phyloP scores from a whole-genome alignment of 148 eudicot species.

The Rhododendron simsii region DNA sequence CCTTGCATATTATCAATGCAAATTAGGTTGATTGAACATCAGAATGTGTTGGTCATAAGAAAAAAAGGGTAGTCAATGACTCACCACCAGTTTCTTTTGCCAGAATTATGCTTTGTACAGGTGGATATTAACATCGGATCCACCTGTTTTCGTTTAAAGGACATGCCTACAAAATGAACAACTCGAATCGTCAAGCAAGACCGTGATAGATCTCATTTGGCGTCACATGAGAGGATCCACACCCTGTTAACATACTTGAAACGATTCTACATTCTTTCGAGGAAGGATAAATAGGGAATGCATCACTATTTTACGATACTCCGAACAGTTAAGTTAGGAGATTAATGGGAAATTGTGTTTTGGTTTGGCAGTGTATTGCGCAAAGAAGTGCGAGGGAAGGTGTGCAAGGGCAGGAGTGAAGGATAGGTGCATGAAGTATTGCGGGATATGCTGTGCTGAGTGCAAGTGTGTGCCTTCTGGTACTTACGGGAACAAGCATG shows the following conservation, averaged over 20 bases:
- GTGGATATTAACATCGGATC: too few species aligned
- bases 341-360: not conserved
- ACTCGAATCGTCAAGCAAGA: too few species aligned
- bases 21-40: not conserved
- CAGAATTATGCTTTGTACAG: too few species aligned
- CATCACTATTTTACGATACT: not conserved
- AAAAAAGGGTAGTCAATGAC: too few species aligned
- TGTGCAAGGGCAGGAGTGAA: constrained; percentile 33
- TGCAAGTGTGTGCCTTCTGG: constrained; percentile 48
- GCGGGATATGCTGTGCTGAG: constrained; percentile 34
- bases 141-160: too few species aligned
- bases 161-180: too few species aligned
- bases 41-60: too few species aligned
- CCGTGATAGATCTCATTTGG: too few species aligned
- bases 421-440: constrained; percentile 38
- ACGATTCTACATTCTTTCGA: too few species aligned
- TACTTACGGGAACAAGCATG: constrained; percentile 39
- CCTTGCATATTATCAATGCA: not conserved
- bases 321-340: not conserved
- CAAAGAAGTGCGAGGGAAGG: constrained; percentile 26
- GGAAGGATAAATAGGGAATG: too few species aligned
- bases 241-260: too few species aligned
- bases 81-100: not conserved
- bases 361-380: constrained; percentile 24
- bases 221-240: too few species aligned